Conservation (phyloP, 257 asterid genomes). For the Capsicum chinense region DNA sequence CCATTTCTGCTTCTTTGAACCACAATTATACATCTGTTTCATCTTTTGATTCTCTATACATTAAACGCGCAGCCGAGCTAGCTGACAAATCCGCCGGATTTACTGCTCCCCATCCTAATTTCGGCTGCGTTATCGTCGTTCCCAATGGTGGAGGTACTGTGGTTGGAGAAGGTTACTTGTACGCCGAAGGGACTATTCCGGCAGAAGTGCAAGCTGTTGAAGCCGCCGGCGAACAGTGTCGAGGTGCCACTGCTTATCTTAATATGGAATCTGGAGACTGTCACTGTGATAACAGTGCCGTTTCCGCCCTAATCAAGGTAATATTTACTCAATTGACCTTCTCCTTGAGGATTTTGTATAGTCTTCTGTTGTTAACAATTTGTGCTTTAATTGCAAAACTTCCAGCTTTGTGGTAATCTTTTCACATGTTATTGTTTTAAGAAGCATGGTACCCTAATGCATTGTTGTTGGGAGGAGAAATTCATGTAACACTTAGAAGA, state of each 20-base stretch:
- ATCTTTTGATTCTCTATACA: conserved; percentile 55
- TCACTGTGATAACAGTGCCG: conserved; percentile 62
- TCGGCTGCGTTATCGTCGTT: conserved; percentile 76
- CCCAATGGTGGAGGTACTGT: conserved; percentile 40
- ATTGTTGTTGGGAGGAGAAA: background rate
- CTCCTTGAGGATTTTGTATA: too few species aligned
- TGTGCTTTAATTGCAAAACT: background rate
- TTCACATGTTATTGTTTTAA: background rate
- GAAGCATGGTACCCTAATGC: background rate
- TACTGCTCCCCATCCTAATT: conserved; percentile 96
- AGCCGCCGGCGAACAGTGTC: conserved; percentile 68
- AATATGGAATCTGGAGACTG: conserved; percentile 94
- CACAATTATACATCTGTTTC: conserved; percentile 7
- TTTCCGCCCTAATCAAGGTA: conserved; percentile 78
- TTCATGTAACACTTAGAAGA: background rate
- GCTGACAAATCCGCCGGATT: conserved; percentile 89
- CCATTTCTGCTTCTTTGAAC: conserved; percentile 21
- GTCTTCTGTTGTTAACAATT: background rate
- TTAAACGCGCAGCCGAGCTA: conserved; percentile 86
- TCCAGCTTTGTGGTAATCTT: background rate
- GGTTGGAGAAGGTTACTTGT: conserved; percentile 86
- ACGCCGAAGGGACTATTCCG: conserved; percentile 86
- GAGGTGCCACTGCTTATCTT: conserved; percentile 90
- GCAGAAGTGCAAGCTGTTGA: conserved; percentile 89
- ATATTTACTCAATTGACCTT: background rate